Conservation (phyloP, 805 yeast genomes). For the Monosporozyma siamensis region DNA sequence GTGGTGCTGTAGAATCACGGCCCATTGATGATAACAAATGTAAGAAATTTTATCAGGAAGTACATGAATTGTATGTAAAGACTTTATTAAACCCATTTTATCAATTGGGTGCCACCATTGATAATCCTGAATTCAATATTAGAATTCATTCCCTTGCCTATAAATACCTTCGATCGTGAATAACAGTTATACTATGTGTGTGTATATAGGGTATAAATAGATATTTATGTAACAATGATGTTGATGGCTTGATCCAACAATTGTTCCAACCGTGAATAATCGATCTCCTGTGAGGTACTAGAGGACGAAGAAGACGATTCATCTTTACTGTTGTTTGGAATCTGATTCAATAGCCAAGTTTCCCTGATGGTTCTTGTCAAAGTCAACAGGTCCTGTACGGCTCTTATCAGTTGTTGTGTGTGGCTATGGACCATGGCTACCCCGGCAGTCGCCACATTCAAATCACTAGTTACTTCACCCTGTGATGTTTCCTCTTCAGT, state of each 20-base stretch:
- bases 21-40: constrained; percentile 55
- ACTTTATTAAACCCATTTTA: constrained; percentile 82
- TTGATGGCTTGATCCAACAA: constrained; percentile 19
- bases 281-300: constrained; percentile 3
- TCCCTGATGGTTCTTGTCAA: constrained; percentile 28
- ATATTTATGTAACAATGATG: constrained; percentile 7
- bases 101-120: constrained; percentile 61
- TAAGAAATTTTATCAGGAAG: constrained; percentile 73
- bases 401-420: constrained; percentile 26
- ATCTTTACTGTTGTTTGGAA: constrained; percentile 14
- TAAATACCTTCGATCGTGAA: constrained; percentile 44
- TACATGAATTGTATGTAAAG: constrained; percentile 82
- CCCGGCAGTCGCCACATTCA: constrained; percentile 23
- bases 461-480: no score
- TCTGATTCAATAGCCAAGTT: constrained; percentile 28
- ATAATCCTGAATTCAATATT: constrained; percentile 64
- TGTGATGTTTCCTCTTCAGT: constrained; percentile 10
- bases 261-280: constrained; percentile 12
- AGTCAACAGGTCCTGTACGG: constrained; percentile 27
- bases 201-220: no score
- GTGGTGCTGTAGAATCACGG: constrained; percentile 6
- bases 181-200: no score
- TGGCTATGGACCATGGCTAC: constrained; percentile 23
- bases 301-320: no score
- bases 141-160: constrained; percentile 47